Conservation (phyloP, 352 stramenopile genomes). For the Blastocystis sp. region DNA sequence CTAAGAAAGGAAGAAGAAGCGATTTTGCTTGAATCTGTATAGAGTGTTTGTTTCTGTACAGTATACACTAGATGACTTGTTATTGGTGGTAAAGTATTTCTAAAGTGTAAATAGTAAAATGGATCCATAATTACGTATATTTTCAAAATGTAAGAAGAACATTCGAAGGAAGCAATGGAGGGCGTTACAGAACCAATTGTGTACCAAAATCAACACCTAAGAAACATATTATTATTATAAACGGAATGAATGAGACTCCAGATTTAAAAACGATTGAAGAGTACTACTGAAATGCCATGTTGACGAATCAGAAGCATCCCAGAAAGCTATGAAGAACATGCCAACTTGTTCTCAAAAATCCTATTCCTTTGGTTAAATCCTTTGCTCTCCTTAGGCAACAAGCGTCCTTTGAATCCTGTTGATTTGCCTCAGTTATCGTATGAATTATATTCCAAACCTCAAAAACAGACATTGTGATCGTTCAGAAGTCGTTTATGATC, state of each 20-base stretch:
- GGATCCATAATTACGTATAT: no score
- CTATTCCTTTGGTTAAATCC: conserved; percentile 80
- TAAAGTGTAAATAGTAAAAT: conserved; percentile 1
- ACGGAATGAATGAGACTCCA: not conserved
- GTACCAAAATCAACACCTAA: not conserved
- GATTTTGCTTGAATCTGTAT: not conserved
- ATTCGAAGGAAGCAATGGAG: not conserved
- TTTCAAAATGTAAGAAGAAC: conserved; percentile 14
- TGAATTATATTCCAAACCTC: conserved; percentile 67
- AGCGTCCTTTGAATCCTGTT: conserved; percentile 72
- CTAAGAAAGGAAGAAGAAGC: not conserved
- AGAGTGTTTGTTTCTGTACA: conserved; percentile 27
- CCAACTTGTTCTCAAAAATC: conserved; percentile 65
- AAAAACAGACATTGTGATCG: conserved; percentile 22
- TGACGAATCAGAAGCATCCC: not conserved
- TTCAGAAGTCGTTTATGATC: conserved; percentile 1
- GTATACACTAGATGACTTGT: not conserved
- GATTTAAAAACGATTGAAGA: not conserved
- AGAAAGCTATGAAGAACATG: conserved; percentile 64
- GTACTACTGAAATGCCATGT: not conserved
- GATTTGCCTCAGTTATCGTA: conserved; percentile 78
- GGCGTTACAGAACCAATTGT: not conserved
- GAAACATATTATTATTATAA: not conserved
- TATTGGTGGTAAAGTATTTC: not conserved
- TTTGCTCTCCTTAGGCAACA: conserved; percentile 76